Percentiles rank a stretch among this genome's conserved stretches.
phyloP scores from a whole-genome alignment of 2,329 filamentous ascomycete species.

The Trichoderma endophyticum region DNA sequence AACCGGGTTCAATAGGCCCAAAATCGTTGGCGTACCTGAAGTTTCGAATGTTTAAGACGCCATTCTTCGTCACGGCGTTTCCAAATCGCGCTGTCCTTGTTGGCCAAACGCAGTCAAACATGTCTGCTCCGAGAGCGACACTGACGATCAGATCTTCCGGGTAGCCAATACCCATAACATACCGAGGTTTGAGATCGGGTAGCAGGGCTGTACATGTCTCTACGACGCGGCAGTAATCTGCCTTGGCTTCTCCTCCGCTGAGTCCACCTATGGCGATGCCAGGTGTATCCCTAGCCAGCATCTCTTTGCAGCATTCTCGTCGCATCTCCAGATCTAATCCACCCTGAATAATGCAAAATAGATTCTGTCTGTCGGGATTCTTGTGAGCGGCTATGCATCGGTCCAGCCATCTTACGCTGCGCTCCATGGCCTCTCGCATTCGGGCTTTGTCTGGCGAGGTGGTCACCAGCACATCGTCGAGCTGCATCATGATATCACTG shows the following conservation, averaged over 20 bases:
- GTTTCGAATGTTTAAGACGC: constrained; percentile 82
- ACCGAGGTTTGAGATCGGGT: constrained; percentile 89
- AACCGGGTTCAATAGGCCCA: constrained; percentile 76
- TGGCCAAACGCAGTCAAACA: constrained; percentile 99
- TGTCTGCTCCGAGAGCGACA: constrained; percentile 90
- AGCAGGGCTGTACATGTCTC: constrained; percentile 79
- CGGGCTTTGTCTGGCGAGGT: constrained; percentile 85
- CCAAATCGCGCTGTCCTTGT: constrained; percentile 94
- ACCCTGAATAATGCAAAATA: constrained; percentile 98
- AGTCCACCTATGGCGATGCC: constrained; percentile 95
- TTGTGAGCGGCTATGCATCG: constrained; percentile 88
- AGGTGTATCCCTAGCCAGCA: constrained; percentile 87
- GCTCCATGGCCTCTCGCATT: constrained; percentile 92
- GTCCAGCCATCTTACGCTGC: constrained; percentile 93
- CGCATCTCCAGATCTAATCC: constrained; percentile 86
- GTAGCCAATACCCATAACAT: constrained; percentile 98
- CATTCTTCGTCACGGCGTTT: constrained; percentile 79
- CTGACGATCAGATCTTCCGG: constrained; percentile 94
- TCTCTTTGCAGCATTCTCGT: constrained; percentile 75
- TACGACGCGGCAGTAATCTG: constrained; percentile 87
- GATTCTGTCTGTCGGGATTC: constrained; percentile 78
- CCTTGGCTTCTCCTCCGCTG: constrained; percentile 91
- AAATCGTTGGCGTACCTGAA: constrained; percentile 76
- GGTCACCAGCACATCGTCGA: constrained; percentile 95
- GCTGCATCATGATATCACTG: constrained; percentile 98